phyloP scores from a whole-genome alignment of 1,284 basidiomycete species.

The Athelia sp. region DNA sequence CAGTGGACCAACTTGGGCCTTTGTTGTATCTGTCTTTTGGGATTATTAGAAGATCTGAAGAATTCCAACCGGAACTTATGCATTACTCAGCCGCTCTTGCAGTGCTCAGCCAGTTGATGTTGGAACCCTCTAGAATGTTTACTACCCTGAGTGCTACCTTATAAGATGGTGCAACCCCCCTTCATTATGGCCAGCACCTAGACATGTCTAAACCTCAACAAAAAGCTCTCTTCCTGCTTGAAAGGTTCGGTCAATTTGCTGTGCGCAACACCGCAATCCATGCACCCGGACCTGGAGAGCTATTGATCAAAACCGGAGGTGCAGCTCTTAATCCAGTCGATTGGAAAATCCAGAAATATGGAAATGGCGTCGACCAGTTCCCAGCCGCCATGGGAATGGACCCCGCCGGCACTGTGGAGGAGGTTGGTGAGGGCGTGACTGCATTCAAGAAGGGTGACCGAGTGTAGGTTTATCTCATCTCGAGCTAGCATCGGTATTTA shows the following conservation, averaged over 20 bases:
- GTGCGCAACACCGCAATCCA: constrained; percentile 13
- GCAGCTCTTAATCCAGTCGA: constrained; percentile 33
- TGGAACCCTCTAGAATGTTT: no score
- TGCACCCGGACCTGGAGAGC: constrained; percentile 21
- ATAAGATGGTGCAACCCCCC: no score
- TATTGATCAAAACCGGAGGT: constrained; percentile 29
- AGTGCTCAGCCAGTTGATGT: no score
- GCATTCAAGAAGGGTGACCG: constrained; percentile 40
- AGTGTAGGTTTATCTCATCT: constrained; percentile 28
- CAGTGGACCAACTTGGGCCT: no score
- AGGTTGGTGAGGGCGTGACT: constrained; percentile 36
- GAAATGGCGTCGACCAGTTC: constrained; percentile 17
- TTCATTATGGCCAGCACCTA: no score
- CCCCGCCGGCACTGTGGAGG: constrained; percentile 40
- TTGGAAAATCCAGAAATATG: constrained; percentile 30
- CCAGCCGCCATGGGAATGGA: constrained; percentile 42
- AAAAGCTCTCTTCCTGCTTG: background rate
- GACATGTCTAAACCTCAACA: background rate
- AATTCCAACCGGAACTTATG: no score
- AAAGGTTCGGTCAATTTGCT: background rate
- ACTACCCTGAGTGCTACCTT: no score
- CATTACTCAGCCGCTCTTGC: no score
- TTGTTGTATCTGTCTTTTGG: no score
- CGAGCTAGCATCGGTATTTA: background rate
- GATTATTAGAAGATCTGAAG: no score